Evolutionary conservation across 2,329 filamentous ascomycete species (phyloP), one percentile per base, ranked within the genome.

Genomic region (Talaromyces islandicus): DNA sequence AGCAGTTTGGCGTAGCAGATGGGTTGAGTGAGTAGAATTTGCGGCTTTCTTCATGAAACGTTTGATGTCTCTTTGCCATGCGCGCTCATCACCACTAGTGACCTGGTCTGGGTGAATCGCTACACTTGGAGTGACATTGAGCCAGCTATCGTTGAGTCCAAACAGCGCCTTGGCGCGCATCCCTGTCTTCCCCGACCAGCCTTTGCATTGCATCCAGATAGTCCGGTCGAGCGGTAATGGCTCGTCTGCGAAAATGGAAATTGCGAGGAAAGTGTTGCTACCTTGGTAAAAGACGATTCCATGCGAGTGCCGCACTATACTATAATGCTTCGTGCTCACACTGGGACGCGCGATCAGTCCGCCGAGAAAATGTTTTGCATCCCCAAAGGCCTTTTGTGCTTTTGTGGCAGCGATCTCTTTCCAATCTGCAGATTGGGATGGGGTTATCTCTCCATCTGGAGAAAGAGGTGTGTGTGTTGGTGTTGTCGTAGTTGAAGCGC

Each of bases 161-260:
- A 89, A 73, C 1, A 89, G 70, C 0, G 86, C 83, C 68, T 88
- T 88, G 29, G 86, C 75, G 7, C 80, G 80, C 83, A 90, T 88
- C 19, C 88, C 88, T 54, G 86, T 80, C 67, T 87, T 86, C 4
- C 88, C 88, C 0, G 85, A 85, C 74, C 80, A 89, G 2, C 88
- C 88, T 64, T 86, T 87, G 61, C 81, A 81, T 73, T 90, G 88
- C 27, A 90, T 74, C 85, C 86, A 90, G 14, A 90, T 69, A 0
- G 83, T 84, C 7, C 88, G 80, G 25, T 82, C 80, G 0, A 73
- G 58, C 0, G 87, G 85, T 0, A 90, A 69, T 0, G 81, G 80
- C 1, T 75, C 72, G 63, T 87, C 83, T 0, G 80, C 82, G 66
- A 90, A 86, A 53, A 90, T 79, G 1, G 86, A 87, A 43, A 91